A percentile compares a stretch with the other conserved stretches of the same genome.
These are phyloP conservation scores for Fusarium penzigii DNA, from an alignment of 2,329 filamentous ascomycete species.

Conservation along the genomic window DNA sequence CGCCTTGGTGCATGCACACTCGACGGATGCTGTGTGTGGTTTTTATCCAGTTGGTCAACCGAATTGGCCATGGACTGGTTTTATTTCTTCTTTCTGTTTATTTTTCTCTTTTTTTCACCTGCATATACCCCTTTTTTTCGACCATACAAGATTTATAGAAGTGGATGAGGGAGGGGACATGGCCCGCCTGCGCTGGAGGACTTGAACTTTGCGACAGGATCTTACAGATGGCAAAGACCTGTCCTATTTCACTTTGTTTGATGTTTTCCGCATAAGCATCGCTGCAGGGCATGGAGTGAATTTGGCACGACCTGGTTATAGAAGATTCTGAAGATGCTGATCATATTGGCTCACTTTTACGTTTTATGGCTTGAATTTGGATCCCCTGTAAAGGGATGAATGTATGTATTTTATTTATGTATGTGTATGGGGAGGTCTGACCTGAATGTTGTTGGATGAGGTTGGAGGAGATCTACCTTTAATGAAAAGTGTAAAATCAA, in stretches of 20 bases:
- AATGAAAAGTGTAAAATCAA: background rate
- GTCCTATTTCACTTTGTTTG: background rate
- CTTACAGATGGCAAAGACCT: background rate
- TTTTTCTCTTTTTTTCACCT: conserved; percentile 12
- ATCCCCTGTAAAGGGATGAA: conserved; percentile 5
- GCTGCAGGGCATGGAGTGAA: background rate
- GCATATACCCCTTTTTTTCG: conserved; percentile 22
- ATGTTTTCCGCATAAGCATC: background rate
- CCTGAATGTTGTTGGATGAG: background rate
- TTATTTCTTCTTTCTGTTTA: conserved; percentile 18
- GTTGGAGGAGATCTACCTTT: background rate
- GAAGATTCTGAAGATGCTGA: too few species aligned
- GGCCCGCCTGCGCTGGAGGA: too few species aligned
- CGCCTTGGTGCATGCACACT: background rate
- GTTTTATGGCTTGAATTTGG: conserved; percentile 1
- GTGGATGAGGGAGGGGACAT: conserved; percentile 5
- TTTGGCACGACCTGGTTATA: background rate
- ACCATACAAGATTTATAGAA: conserved; percentile 20
- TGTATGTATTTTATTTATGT: conserved; percentile 5
- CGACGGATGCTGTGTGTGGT: background rate
- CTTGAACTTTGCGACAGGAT: too few species aligned
- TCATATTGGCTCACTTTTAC: background rate
- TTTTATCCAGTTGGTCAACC: background rate
- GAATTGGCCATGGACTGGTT: conserved; percentile 8
- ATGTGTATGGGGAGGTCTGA: conserved; percentile 5